Evolutionary conservation across 768 basidiomycete genomes (phyloP).

Genomic region (Lactarius deliciosus): DNA sequence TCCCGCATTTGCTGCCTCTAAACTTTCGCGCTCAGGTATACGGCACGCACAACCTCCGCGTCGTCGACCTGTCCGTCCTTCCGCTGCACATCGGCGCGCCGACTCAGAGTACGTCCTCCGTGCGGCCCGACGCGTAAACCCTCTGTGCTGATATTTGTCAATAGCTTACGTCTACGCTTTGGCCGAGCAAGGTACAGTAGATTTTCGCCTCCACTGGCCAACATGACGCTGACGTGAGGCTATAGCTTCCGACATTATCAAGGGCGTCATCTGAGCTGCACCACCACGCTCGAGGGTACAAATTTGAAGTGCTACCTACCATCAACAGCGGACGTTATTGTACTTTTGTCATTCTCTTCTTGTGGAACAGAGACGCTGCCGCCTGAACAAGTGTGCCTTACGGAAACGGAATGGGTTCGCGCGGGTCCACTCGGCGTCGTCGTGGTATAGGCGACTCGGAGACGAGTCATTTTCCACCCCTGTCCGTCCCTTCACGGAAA

Average conservation of each 20-base stretch:
- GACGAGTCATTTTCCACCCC: no score
- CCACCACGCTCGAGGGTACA: neutral
- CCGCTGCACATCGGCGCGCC: constrained; percentile 53
- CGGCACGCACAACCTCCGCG: constrained; percentile 55
- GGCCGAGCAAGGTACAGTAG: constrained; percentile 45
- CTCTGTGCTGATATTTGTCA: neutral
- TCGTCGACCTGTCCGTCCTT: constrained; percentile 54
- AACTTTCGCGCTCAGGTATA: constrained; percentile 43
- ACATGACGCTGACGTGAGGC: neutral
- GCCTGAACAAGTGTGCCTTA: neutral
- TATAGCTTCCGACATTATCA: constrained; percentile 36
- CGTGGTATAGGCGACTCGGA: no score
- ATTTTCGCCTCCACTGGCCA: neutral
- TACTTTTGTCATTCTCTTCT: neutral
- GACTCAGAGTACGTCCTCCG: constrained; percentile 40
- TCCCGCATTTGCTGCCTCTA: neutral
- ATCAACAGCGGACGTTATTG: neutral
- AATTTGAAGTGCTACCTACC: neutral
- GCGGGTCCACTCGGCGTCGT: no score
- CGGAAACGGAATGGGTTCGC: no score
- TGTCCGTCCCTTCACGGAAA: no score
- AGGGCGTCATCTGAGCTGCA: constrained; percentile 22
- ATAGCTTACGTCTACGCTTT: constrained; percentile 42
- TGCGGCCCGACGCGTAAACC: no score
- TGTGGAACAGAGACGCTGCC: neutral